Conservation (phyloP, 768 basidiomycete genomes). For the Sarcodon sp. region DNA sequence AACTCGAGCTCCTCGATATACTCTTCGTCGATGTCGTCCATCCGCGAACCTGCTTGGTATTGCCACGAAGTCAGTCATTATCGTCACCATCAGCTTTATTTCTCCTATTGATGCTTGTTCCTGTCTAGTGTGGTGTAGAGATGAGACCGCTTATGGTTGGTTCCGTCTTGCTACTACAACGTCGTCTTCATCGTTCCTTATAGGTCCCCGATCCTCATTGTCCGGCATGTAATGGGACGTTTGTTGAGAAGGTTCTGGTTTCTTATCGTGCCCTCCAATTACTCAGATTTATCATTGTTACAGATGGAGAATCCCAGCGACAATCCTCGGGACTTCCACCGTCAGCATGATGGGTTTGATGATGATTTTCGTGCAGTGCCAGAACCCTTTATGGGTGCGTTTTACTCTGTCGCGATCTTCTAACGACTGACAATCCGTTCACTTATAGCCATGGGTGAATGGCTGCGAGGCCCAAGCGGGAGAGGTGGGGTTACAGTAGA, state of each 20-base stretch:
- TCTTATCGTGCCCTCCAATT: background rate
- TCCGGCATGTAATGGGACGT: constrained; percentile 68
- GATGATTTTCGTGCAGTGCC: constrained; percentile 9
- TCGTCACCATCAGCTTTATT: background rate
- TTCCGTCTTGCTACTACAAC: constrained; percentile 3
- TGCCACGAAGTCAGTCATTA: constrained; percentile 48
- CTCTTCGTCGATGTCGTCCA: constrained; percentile 3
- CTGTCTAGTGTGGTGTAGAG: constrained; percentile 66
- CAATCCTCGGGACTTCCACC: constrained; percentile 60
- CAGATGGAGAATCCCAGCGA: constrained; percentile 67
- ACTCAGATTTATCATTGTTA: background rate
- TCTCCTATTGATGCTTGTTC: constrained; percentile 1
- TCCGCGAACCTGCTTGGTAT: constrained; percentile 65
- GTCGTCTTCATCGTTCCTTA: constrained; percentile 3
- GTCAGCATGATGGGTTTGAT: constrained; percentile 18
- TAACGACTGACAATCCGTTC: constrained; percentile 2
- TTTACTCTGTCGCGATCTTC: constrained; percentile 3
- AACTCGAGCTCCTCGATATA: too few relatives aligned
- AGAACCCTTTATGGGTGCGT: constrained; percentile 29
- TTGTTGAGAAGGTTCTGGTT: constrained; percentile 60
- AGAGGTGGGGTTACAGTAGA: constrained; percentile 21
- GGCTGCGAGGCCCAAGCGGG: constrained; percentile 7
- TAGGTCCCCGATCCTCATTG: constrained; percentile 78
- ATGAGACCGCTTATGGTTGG: constrained; percentile 79
- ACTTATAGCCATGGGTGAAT: background rate